phyloP scores from a whole-genome alignment of 2,329 filamentous ascomycete genomes.

The Aspergillus sp. region DNA sequence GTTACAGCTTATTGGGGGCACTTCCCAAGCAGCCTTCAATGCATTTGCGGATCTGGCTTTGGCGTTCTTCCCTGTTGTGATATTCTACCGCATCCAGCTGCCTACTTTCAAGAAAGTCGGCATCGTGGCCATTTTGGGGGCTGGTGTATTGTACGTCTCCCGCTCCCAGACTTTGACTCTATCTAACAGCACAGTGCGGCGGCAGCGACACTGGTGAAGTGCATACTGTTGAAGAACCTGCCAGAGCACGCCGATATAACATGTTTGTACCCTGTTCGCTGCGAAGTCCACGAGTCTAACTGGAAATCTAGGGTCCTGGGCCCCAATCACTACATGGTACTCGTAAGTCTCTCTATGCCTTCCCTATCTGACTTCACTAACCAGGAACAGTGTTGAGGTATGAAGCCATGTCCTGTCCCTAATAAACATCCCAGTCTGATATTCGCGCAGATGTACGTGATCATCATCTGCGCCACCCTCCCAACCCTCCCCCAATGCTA shows the following conservation, averaged over 20 bases:
- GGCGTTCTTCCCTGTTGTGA: conserved; percentile 11
- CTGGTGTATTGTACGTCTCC: conserved; percentile 8
- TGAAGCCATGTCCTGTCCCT: background rate
- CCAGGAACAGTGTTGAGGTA: background rate
- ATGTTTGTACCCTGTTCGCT: background rate
- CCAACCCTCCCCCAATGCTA: conserved; percentile 13
- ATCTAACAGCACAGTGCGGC: background rate
- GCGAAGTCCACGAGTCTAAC: background rate
- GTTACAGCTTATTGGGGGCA: conserved; percentile 12
- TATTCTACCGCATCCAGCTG: conserved; percentile 13
- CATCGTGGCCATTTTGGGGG: conserved; percentile 12
- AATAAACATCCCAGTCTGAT: background rate
- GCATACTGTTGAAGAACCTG: conserved; percentile 10
- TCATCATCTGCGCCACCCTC: conserved; percentile 14
- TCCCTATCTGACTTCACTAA: background rate
- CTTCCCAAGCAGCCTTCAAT: conserved; percentile 17
- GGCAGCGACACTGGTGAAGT: conserved; percentile 12
- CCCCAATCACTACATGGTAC: conserved; percentile 17
- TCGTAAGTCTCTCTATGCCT: background rate
- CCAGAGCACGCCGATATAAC: conserved; percentile 16
- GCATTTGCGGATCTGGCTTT: conserved; percentile 14
- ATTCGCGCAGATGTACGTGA: conserved; percentile 8
- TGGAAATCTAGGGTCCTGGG: conserved; percentile 10
- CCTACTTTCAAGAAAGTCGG: conserved; percentile 10
- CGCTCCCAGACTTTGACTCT: accelerated